Conservation (phyloP, 23 red algal genomes). For the Gracilaria gracilis region DNA sequence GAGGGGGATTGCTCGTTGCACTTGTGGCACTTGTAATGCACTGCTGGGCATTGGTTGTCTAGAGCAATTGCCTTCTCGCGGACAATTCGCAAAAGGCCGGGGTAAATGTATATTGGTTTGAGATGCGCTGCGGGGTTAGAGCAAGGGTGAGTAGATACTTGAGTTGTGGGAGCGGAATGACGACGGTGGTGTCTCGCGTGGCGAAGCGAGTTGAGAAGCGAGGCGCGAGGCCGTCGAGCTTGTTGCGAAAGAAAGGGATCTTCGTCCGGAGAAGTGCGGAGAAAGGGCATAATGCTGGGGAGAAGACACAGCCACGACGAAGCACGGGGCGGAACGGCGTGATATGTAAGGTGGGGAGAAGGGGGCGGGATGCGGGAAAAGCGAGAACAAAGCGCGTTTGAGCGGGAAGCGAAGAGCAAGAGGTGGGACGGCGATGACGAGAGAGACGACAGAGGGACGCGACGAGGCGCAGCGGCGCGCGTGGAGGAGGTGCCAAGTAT, state of each 20-base stretch:
- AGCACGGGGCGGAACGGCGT: too few species aligned
- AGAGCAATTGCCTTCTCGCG: constrained; percentile 66
- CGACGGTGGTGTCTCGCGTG: background rate
- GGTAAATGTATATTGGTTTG: constrained; percentile 79
- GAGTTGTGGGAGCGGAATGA: background rate
- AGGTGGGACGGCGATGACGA: too few species aligned
- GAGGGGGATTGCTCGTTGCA: constrained; percentile 1
- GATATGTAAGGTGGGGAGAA: background rate
- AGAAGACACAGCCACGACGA: too few species aligned
- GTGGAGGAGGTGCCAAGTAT: background rate
- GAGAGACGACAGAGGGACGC: too few species aligned
- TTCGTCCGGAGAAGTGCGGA: background rate
- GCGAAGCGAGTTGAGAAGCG: background rate
- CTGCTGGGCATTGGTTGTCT: constrained; percentile 74
- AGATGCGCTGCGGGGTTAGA: constrained; percentile 9
- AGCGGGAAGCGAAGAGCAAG: too few species aligned
- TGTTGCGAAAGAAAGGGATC: background rate
- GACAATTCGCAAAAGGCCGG: constrained; percentile 65
- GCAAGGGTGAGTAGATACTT: constrained; percentile 23
- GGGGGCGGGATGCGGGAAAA: background rate
- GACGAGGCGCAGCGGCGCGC: too few species aligned
- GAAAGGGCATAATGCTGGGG: background rate
- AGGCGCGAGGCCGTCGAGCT: background rate
- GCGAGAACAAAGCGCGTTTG: background rate
- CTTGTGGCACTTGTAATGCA: constrained; percentile 58